Evolutionary conservation across 108 stramenopile species (phyloP), one percentile per base, ranked within the genome.

Genomic region (Pelagomonas calceolata): DNA sequence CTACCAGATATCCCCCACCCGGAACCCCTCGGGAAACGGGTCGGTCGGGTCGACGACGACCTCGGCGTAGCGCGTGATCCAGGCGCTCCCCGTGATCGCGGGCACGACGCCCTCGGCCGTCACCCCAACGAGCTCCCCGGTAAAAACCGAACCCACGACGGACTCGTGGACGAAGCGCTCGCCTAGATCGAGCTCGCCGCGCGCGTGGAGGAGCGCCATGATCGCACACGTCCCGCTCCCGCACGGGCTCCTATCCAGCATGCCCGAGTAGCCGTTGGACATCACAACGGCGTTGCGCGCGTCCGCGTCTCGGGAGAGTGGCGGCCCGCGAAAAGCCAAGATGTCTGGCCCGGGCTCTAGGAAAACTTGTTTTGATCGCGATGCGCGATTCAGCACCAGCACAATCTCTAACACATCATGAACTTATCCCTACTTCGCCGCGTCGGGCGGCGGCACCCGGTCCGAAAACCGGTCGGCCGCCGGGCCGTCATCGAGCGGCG

Each of bases 1-100:
- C 34, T 45, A 72, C 75, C 75, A 76, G 37, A 72, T 76, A 66
- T 76, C 75, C 9, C 45, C 71, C 0, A 76, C 66, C 17, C 45
- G 45, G 66, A 44, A 76, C 4, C 75, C 75, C 71, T 34, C 70
- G 45, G 63, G 65, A 34, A 72, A 76, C 4, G 65, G 64, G 64
- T 76, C 75, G 17, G 36, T 65, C 39, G 32, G n/a, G 43, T 76
- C 44, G 4, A 65, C 32, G 10, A 70, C 45, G 34, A 72, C 71
- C 45, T 69, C 34, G 39, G 68, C 66, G 34, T 44, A 67, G 36
- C 65, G 71, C 43, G 75, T n/a, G 34, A 76, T 66, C 70, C n/a
- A n/a, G n/a, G 70, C 75, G 37, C 44, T n/a, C 1, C 75, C 75
- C 66, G 44, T 26, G 43, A 76, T 76, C n/a, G n/a, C n/a, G 30